These are phyloP conservation scores for Yamadazyma pseudoaaseri DNA, from an alignment of 1,139 yeast species.

Conservation along the genomic window DNA sequence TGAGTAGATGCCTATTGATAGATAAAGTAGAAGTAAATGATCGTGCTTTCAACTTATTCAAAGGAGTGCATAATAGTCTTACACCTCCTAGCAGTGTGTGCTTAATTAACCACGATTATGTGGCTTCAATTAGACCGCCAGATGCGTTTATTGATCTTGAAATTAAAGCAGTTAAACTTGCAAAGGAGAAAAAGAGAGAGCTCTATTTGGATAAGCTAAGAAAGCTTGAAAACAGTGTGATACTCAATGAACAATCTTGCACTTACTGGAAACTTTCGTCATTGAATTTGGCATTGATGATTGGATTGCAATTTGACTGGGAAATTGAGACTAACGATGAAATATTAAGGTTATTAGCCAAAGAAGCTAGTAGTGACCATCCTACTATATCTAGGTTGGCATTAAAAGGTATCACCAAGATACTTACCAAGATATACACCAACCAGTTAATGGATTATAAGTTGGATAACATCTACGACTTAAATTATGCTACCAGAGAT, in stretches of 20 bases:
- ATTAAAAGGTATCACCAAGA: constrained; percentile 58
- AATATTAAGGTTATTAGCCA: constrained; percentile 47
- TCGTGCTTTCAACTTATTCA: constrained; percentile 51
- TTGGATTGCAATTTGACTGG: constrained; percentile 53
- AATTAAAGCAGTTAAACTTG: constrained; percentile 52
- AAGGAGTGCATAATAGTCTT: constrained; percentile 44
- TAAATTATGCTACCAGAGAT: constrained; percentile 38
- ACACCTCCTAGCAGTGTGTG: constrained; percentile 63
- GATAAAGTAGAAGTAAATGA: constrained; percentile 57
- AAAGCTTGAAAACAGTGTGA: constrained; percentile 43
- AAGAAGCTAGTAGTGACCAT: constrained; percentile 63
- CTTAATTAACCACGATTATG: constrained; percentile 43
- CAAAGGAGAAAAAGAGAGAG: constrained; percentile 57
- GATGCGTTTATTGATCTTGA: constrained; percentile 57
- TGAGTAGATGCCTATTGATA: constrained; percentile 56
- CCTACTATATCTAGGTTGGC: constrained; percentile 69
- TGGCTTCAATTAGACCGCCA: constrained; percentile 62
- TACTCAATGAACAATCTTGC: constrained; percentile 33
- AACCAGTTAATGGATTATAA: constrained; percentile 58
- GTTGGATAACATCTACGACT: constrained; percentile 43
- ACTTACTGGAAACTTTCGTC: constrained; percentile 72
- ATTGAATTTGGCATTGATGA: constrained; percentile 53
- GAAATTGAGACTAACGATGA: constrained; percentile 48
- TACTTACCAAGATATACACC: constrained; percentile 52
- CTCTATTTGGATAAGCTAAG: constrained; percentile 39